phyloP scores from a whole-genome alignment of 2,329 filamentous ascomycete genomes.

The Colletotrichum phormii region DNA sequence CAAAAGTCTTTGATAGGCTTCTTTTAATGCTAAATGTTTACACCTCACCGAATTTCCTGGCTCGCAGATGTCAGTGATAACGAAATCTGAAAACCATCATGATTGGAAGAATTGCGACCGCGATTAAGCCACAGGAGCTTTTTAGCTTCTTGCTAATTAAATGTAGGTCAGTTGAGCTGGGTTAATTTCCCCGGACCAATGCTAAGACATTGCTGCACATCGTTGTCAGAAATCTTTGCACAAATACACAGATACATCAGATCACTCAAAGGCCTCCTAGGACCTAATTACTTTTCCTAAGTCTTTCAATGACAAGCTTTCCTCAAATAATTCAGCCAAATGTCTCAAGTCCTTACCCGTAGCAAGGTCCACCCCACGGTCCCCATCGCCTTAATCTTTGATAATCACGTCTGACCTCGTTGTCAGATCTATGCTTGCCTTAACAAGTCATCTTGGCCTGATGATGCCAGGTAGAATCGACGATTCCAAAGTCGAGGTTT shows the following conservation, averaged over 20 bases:
- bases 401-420: background rate
- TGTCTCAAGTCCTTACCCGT: background rate
- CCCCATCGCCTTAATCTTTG: background rate
- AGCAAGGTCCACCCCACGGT: background rate
- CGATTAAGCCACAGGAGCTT: no score
- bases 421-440: background rate
- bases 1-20: background rate
- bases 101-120: background rate
- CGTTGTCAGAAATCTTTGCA: no score
- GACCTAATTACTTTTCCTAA: background rate
- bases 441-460: no score
- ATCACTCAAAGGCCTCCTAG: background rate
- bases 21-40: background rate
- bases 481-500: background rate
- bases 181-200: no score
- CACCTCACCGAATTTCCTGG: background rate
- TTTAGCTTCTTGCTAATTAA: no score
- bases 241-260: background rate
- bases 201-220: no score
- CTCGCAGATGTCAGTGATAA: background rate
- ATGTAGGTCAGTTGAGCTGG: no score
- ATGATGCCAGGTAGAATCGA: background rate
- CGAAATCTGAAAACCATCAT: background rate
- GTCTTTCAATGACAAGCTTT: background rate
- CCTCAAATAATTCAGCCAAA: background rate